Evolutionary conservation across 1,284 basidiomycete species (phyloP).

Genomic region (Ceratobasidium sp.): DNA sequence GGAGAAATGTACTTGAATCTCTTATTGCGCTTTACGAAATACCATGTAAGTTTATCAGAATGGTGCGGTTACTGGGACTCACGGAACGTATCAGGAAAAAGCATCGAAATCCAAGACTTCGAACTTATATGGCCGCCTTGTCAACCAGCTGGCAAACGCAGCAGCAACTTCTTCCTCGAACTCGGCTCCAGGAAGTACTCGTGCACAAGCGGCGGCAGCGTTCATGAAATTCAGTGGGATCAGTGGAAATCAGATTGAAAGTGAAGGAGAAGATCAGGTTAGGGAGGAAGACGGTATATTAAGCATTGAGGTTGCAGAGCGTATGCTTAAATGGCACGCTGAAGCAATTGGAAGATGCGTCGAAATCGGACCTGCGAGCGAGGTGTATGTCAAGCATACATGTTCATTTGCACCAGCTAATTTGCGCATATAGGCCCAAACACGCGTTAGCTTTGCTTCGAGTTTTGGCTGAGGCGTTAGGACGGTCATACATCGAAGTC

Average conservation of each 20-base stretch:
- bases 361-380: slow-evolving; percentile 78
- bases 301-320: slow-evolving; percentile 78
- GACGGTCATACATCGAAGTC: slow-evolving; percentile 85
- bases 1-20: slow-evolving; percentile 82
- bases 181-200: slow-evolving; percentile 36
- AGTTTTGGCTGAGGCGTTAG: slow-evolving; percentile 88
- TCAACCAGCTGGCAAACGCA: slow-evolving; percentile 85
- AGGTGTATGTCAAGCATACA: slow-evolving; percentile 68
- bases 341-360: slow-evolving; percentile 92
- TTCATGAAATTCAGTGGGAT: slow-evolving; percentile 84
- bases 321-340: slow-evolving; percentile 94
- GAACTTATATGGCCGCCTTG: slow-evolving; percentile 87
- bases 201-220: slow-evolving; percentile 75
- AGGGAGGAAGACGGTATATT: slow-evolving; percentile 83
- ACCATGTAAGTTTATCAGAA: slow-evolving; percentile 70
- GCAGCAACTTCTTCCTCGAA: slow-evolving; percentile 65
- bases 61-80: neutral
- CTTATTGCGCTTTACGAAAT: slow-evolving; percentile 80
- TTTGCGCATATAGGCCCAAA: slow-evolving; percentile 69
- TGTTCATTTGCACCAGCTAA: neutral
- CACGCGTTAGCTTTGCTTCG: slow-evolving; percentile 86
- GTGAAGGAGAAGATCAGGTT: slow-evolving; percentile 64
- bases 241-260: slow-evolving; percentile 46
- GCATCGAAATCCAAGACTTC: slow-evolving; percentile 83
- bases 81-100: slow-evolving; percentile 60